phyloP scores from a whole-genome alignment of 768 basidiomycete genomes.

The Russula foetens region DNA sequence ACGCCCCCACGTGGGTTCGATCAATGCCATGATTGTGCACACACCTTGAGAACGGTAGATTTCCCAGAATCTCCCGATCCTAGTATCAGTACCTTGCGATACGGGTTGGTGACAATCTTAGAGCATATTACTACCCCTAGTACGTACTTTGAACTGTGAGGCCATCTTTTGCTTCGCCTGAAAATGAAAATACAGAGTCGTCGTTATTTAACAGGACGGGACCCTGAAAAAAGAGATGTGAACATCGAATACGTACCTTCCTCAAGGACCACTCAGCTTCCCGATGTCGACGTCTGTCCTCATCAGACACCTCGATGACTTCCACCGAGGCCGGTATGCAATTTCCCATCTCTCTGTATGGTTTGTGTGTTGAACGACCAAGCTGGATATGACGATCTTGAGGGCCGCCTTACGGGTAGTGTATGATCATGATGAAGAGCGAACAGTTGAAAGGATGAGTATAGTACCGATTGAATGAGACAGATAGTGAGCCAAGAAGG shows the following conservation, averaged over 20 bases:
- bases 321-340: slow-evolving; percentile 50
- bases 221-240: neutral
- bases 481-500: neutral
- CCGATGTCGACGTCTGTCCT: slow-evolving; percentile 54
- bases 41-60: slow-evolving; percentile 81
- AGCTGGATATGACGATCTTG: neutral
- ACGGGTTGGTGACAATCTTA: neutral
- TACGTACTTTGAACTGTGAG: slow-evolving; percentile 65
- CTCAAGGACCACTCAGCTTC: slow-evolving; percentile 72
- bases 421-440: no score
- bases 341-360: slow-evolving; percentile 13
- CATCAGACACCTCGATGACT: slow-evolving; percentile 56
- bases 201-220: slow-evolving; percentile 1
- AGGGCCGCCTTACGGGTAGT: neutral
- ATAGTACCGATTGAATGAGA: neutral
- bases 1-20: neutral
- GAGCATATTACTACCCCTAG: neutral
- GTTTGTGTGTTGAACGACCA: neutral
- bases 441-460: neutral
- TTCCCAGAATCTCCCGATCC: slow-evolving; percentile 95
- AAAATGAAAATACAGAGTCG: neutral
- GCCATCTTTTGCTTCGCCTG: slow-evolving; percentile 39
- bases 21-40: no score
- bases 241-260: slow-evolving; percentile 44
- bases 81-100: slow-evolving; percentile 65